Evolutionary conservation across 1,284 basidiomycete species (phyloP).

Genomic region (Heliocybe sulcata): DNA sequence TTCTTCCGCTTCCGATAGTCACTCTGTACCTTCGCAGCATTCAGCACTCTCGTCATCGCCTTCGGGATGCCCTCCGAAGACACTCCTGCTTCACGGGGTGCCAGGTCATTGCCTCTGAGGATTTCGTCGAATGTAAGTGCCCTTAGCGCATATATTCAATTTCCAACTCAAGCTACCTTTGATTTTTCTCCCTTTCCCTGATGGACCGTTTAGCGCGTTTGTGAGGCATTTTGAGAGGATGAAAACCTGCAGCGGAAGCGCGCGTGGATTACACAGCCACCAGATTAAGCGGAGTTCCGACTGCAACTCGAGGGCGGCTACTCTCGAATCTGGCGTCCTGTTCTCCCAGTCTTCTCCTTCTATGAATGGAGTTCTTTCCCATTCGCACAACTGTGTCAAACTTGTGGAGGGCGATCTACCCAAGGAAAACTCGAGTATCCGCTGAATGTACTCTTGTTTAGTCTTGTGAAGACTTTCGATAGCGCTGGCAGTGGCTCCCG

Average conservation of each 20-base stretch:
- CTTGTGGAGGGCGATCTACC: too few relatives aligned
- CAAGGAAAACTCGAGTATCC: too few relatives aligned
- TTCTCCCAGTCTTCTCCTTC: too few relatives aligned
- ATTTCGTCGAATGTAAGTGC: background rate
- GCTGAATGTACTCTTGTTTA: too few relatives aligned
- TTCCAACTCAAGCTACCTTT: slow-evolving; percentile 8
- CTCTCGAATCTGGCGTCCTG: too few relatives aligned
- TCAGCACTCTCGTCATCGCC: slow-evolving; percentile 51
- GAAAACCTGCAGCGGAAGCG: background rate
- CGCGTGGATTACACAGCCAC: background rate
- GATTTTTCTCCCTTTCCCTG: slow-evolving; percentile 8
- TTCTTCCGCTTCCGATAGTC: slow-evolving; percentile 47
- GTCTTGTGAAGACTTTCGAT: too few relatives aligned
- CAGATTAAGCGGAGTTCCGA: background rate
- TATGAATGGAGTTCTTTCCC: too few relatives aligned
- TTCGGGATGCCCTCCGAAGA: slow-evolving; percentile 60
- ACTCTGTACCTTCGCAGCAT: slow-evolving; percentile 49
- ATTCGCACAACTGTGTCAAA: too few relatives aligned
- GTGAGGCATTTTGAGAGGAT: slow-evolving; percentile 11
- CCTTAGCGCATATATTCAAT: background rate
- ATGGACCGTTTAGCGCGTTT: slow-evolving; percentile 14
- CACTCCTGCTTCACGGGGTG: slow-evolving; percentile 33
- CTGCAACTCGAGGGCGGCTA: too few relatives aligned
- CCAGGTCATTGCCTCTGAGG: slow-evolving; percentile 22
- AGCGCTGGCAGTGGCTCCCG: too few relatives aligned